Base-by-base conservation (phyloP, 2,329 filamentous ascomycete species). In the Fusarium buharicum region DNA sequence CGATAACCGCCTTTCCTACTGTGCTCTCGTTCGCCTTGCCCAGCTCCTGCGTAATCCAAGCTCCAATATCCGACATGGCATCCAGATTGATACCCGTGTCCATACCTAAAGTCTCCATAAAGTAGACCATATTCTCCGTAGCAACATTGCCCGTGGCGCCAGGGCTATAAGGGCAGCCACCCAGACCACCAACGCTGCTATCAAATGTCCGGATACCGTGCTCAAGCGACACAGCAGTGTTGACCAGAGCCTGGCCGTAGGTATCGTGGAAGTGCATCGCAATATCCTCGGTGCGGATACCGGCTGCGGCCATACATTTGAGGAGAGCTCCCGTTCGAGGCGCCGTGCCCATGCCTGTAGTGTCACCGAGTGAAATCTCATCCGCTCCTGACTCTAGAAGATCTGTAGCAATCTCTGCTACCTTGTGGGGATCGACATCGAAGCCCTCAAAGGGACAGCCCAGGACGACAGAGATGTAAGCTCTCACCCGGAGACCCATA, bases 181-280 rank as follows among this genome's bases (percentile, higher is more conserved):
- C 92, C 1, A 96, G 80, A 0, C 92, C 92, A 3, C 86, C 90
- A 1, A 96, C 90, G 49, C 90, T 91, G 63, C 85, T 86, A 72
- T 96, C 92, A 72, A 96, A 95, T 0, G 86, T 90, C 28, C 90
- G 79, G 36, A 96, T 84, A 0, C 92, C 92, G 66, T 90, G 86
- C 72, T 92, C 89, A 27, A 95, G 83, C 33, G 89, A 88, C 1
- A 93, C 87, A 11, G 91, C 87, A 6, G 88, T 89, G 72, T 96
- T 96, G 8, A 92, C 89, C n/a, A 94, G 79, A 2, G 91, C 92
- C 78, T 93, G 90, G 1, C 91, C 92, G 72, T 93, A 94, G 1
- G 92, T 96, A 72, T 96, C 91, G 75, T 96, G 92, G 70, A 96
- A 94, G 75, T 96, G 92, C 78, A 93, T 87, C 0, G 91, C 91